Evolutionary conservation across 257 asterid species (phyloP), one percentile per base, ranked within the genome.

Genomic region (Thymus quinquecostatus): DNA sequence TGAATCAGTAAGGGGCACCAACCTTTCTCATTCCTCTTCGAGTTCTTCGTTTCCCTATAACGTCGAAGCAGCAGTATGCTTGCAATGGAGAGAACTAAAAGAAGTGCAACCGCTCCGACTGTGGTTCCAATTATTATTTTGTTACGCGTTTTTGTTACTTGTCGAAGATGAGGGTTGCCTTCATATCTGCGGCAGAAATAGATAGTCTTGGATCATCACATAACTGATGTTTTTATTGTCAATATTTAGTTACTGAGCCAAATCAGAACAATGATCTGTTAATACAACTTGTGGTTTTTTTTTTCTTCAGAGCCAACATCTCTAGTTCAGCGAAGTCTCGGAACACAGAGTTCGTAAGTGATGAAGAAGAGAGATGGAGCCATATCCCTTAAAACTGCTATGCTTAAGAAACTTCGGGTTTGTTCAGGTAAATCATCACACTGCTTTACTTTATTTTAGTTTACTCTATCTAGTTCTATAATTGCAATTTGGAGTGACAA

Each of bases 91-190:
- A 94, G 89, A 29, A 84, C 71, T 68, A 90, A 57, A 34, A 94
- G 89, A 72, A 75, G 36, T 51, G 87, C 86, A 59, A 94, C 77
- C 69, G 82, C 78, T 69, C 88, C 97, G 10, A 84, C 47, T 59
- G 96, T 81, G 63, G 76, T 60, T 57, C 91, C 92, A 6, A 91
- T 60, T 30, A 89, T 57, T 79, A 86, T 6, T 81, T 64, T 84
- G 81, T 75, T 69, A 55, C 4, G 93, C 43, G 36, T 64, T 77
- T 73, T 89, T 13, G 68, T 75, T 36, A 54, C 85, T 71, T 67
- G 81, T 69, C 64, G 83, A 45, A 94, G 88, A 71, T 77, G 90
- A 61, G 85, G 83, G 78, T 94, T 94, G 41, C 95, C 95, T 77
- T 83, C 96, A 41, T 88, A 88, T 44, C 99, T 93, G 87, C 78